Evolutionary conservation across 768 basidiomycete genomes (phyloP), one percentile per base, ranked within the genome.

Genomic region (Amanita phalloides): DNA sequence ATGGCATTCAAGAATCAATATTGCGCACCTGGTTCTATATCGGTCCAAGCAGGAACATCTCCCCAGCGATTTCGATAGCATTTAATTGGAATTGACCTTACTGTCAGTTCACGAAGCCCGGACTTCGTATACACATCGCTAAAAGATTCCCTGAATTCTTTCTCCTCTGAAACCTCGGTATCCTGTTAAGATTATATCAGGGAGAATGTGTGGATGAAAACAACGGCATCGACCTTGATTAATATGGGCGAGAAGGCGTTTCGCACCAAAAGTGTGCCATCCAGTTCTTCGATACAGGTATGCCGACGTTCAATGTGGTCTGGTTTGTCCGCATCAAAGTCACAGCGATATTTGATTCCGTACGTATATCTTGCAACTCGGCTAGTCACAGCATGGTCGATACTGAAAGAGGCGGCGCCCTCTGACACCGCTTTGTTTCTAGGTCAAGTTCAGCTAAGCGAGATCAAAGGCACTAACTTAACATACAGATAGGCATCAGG

Each of bases 401-500:
- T 54, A 25, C 57, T 55, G 51, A 57, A 61, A 8, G 57, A 60
- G 0, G 61, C 53, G 1, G 60, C 60, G 2, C 62, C 60, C 6
- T 62, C 62, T 1, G 62, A 55, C 0, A 61, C 62, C 6, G 56
- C 59, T 53, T 61, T 63, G 47, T 60, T 63, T 26, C 60, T 63
- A 6, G 6, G 9, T 7, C 8, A 7, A 21, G 28, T 7, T 42
- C 9, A 21, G 39, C 21, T 2, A 48, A 44, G 2, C 6, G 17
- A 13, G 6, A 4, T 4, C 10, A 49, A 30, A 49, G 6, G 14
- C 37, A 17, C 30, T 3, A 32, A 32, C 11, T 11, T 38, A 10
- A 67, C 77, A 43, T 58, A 79, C 77, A 74, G 58, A 43, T 72
- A 69, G 26, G 62, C 65, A 53, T 78, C 76, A 0, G 76, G 74